Base-by-base conservation (phyloP, 2,329 filamentous ascomycete species). In the Scytalidium lignicola region DNA sequence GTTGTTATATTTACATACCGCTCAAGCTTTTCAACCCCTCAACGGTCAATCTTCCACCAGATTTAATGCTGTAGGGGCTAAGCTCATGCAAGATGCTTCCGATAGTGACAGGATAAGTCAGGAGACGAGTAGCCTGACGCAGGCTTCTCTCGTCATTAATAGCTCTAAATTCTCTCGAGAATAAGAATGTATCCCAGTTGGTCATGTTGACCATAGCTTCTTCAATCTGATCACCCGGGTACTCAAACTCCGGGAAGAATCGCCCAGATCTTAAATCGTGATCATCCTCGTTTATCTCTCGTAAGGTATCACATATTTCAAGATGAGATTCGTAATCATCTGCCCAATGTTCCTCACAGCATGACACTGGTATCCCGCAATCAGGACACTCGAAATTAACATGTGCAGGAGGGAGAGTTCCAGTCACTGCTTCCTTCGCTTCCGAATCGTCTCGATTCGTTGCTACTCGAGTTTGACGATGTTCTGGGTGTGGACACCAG, bases 171-270 rank as follows among this genome's bases (percentile, higher is more conserved):
- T 95, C 86, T 62, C 93, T 79, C 2, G 90, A 95, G 66, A 96
- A 99, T 63, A 99, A 74, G 60, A 95, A 89, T 0, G 93, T 97
- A 68, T 99, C 93, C 93, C 93, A 99, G 67, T 95, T 99, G 41
- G 87, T 95, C 87, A 99, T 91, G 70, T 99, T 99, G 57, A 96
- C 82, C 57, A 93, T 78, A 28, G 90, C 88, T 66, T 96, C 92
- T 56, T 96, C 91, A 66, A 96, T 83, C 71, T 96, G 91, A 48
- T 85, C 78, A 13, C 86, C 88, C 0, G 93, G 90, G 64, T 96
- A 95, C 53, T 91, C 83, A 63, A 95, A 97, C 67, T 99, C 95
- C 13, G 88, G 85, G 69, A 99, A 99, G 67, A 90, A 86, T 22
- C 93, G 81, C 3, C 93, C 93, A 17, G 90, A 96, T 45, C 87